phyloP scores from a whole-genome alignment of 2,329 filamentous ascomycete species.

The Neurospora sp. region DNA sequence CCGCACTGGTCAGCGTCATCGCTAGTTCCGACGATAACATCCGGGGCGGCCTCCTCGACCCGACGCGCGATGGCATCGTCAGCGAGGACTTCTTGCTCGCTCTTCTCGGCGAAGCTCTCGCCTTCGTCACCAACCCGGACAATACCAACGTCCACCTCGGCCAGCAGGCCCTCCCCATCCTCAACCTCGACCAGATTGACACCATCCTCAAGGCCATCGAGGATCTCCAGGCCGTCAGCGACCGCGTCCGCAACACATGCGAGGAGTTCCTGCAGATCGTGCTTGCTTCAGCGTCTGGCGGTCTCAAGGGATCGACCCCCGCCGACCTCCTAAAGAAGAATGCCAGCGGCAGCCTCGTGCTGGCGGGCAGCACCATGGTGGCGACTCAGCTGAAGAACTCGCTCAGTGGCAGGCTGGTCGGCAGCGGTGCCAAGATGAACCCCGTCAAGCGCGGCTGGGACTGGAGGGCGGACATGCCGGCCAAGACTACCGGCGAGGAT shows the following conservation, averaged over 20 bases:
- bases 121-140: conserved; percentile 50
- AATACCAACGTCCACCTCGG: conserved; percentile 13
- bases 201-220: conserved; percentile 67
- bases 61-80: conserved; percentile 68
- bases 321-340: conserved; percentile 54
- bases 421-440: conserved; percentile 42
- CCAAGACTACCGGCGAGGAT: conserved; percentile 52
- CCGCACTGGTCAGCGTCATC: conserved; percentile 72
- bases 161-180: conserved; percentile 37
- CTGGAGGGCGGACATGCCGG: conserved; percentile 52
- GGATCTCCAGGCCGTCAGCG: conserved; percentile 63
- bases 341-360: conserved; percentile 42
- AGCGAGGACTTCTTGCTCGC: conserved; percentile 79
- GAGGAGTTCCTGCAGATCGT: conserved; percentile 72
- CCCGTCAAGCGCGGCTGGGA: conserved; percentile 67
- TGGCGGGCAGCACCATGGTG: conserved; percentile 66
- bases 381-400: conserved; percentile 52
- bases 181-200: conserved; percentile 65
- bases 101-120: conserved; percentile 72
- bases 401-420: conserved; percentile 33
- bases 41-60: conserved; percentile 80
- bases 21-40: conserved; percentile 83
- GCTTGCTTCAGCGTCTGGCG: conserved; percentile 56
- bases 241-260: conserved; percentile 62
- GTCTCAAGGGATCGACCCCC: conserved; percentile 49